phyloP scores from a whole-genome alignment of 768 basidiomycete genomes.

The Favolaschia claudopus region DNA sequence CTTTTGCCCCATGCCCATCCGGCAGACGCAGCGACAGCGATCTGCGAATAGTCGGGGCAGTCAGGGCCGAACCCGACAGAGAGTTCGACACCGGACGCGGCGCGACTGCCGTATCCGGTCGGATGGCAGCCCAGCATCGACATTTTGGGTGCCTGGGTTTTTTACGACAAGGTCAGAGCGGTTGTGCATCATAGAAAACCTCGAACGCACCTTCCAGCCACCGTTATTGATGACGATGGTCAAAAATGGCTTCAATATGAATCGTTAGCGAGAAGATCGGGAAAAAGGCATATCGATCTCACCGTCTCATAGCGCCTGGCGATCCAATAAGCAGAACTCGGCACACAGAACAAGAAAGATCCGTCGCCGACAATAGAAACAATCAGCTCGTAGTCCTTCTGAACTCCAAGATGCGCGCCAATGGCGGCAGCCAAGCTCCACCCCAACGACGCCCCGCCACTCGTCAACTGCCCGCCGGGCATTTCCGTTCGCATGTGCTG shows the following conservation, averaged over 20 bases:
- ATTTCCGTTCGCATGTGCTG: constrained; percentile 60
- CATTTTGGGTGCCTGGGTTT: constrained; percentile 61
- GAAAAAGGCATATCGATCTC: constrained; percentile 32
- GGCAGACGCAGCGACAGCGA: constrained; percentile 72
- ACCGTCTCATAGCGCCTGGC: constrained; percentile 74
- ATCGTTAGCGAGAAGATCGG: background rate
- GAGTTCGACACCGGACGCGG: constrained; percentile 52
- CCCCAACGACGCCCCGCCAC: constrained; percentile 72
- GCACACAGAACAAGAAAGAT: constrained; percentile 71
- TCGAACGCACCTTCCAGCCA: constrained; percentile 61
- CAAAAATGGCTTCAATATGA: constrained; percentile 62
- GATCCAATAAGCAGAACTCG: constrained; percentile 76
- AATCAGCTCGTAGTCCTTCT: constrained; percentile 56
- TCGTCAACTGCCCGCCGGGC: constrained; percentile 59
- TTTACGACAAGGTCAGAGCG: constrained; percentile 3
- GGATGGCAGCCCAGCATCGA: constrained; percentile 76
- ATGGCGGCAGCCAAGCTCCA: constrained; percentile 74
- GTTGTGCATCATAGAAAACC: background rate
- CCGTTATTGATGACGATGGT: constrained; percentile 78
- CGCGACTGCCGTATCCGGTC: constrained; percentile 56
- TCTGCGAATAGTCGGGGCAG: constrained; percentile 64
- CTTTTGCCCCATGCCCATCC: constrained; percentile 70
- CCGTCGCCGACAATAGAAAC: constrained; percentile 74
- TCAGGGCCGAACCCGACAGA: constrained; percentile 72
- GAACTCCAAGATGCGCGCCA: constrained; percentile 56